Percentiles rank a stretch among this genome's conserved stretches.
These are phyloP conservation scores for Pichia sp. DNA, from an alignment of 1,139 yeast species.

Conservation along the genomic window DNA sequence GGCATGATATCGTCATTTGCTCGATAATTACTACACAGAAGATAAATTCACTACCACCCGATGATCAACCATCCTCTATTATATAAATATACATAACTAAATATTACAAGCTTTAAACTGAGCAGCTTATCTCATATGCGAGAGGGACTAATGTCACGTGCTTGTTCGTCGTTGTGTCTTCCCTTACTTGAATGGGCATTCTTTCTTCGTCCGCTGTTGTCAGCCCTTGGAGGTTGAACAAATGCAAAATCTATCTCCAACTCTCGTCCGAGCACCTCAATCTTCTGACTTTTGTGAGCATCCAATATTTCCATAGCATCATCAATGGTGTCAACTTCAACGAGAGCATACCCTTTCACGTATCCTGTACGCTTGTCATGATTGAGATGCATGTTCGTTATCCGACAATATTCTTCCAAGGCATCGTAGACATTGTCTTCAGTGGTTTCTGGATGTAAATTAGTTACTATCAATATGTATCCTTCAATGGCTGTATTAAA, in stretches of 20 bases:
- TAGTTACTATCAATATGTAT: slow-evolving; percentile 34
- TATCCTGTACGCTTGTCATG: slow-evolving; percentile 38
- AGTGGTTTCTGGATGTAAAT: slow-evolving; percentile 38
- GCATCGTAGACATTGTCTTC: slow-evolving; percentile 38
- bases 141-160: no score
- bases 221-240: slow-evolving; percentile 17
- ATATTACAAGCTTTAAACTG: neutral
- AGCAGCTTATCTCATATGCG: neutral
- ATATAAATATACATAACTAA: neutral
- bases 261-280: slow-evolving; percentile 29
- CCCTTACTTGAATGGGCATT: no score
- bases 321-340: slow-evolving; percentile 29
- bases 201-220: no score
- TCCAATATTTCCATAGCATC: slow-evolving; percentile 32
- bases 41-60: no score
- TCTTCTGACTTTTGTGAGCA: slow-evolving; percentile 20
- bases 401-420: slow-evolving; percentile 35
- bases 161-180: no score
- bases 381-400: slow-evolving; percentile 34
- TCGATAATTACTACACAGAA: no score
- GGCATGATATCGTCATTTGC: no score
- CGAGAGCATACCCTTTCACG: slow-evolving; percentile 36
- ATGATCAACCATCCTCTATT: no score
- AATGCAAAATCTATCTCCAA: slow-evolving; percentile 35
- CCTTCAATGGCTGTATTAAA: slow-evolving; percentile 32